Percentiles rank a stretch among this genome's conserved stretches.
phyloP scores from a whole-genome alignment of 805 yeast species.

The Saturnispora diversa region DNA sequence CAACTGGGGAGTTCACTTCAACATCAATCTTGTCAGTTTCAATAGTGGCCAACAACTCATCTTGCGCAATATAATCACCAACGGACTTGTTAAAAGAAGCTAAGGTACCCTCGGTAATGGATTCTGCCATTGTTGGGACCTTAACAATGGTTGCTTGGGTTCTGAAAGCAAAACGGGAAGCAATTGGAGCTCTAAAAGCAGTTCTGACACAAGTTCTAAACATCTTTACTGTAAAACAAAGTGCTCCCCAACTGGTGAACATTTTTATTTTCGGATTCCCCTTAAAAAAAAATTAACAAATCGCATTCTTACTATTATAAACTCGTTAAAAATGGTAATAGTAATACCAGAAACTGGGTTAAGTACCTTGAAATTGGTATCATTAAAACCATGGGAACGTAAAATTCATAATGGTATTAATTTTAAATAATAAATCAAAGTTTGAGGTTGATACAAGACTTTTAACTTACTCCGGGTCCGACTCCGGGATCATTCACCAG shows the following conservation, averaged over 20 bases:
- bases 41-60: constrained; percentile 90
- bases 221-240: constrained; percentile 4
- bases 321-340: neutral
- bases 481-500: constrained; percentile 31
- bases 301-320: neutral
- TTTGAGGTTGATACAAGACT: too few relatives aligned
- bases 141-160: constrained; percentile 47
- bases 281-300: neutral
- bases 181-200: constrained; percentile 7
- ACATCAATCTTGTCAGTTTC: constrained; percentile 98
- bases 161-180: constrained; percentile 19
- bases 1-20: constrained; percentile 88
- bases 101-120: constrained; percentile 93
- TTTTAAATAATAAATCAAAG: too few relatives aligned
- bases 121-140: constrained; percentile 98
- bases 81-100: constrained; percentile 58
- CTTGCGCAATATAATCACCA: constrained; percentile 81
- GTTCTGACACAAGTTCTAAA: constrained; percentile 13
- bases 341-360: neutral
- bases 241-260: neutral
- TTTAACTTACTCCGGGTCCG: constrained; percentile 11
- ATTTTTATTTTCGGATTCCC: constrained; percentile 1
- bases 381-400: too few relatives aligned
- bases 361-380: too few relatives aligned
- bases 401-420: too few relatives aligned